phyloP scores from a whole-genome alignment of 2,329 filamentous ascomycete genomes.

The Lasiodiplodia citricola region DNA sequence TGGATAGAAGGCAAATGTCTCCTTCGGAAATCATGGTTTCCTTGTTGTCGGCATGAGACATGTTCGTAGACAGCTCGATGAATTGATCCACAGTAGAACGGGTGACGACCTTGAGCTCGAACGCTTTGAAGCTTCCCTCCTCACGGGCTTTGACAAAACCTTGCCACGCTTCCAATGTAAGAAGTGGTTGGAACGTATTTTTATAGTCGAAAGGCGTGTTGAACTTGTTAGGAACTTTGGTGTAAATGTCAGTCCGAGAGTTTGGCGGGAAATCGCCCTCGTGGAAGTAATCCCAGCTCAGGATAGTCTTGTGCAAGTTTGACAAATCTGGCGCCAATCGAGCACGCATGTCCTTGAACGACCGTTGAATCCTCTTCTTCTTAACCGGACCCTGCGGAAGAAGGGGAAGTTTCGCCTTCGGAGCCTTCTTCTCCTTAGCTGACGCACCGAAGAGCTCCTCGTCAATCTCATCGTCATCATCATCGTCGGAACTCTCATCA shows the following conservation, averaged over 20 bases:
- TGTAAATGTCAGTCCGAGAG: conserved; percentile 71
- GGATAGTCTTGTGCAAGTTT: conserved; percentile 79
- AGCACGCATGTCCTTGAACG: conserved; percentile 91
- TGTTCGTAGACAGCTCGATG: conserved; percentile 84
- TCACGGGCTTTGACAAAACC: conserved; percentile 89
- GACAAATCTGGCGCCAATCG: conserved; percentile 89
- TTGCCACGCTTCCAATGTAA: conserved; percentile 95
- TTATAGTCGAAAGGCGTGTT: conserved; percentile 79
- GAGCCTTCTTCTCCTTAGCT: conserved; percentile 55
- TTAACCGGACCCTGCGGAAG: conserved; percentile 75
- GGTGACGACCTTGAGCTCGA: conserved; percentile 86
- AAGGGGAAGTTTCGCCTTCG: conserved; percentile 49
- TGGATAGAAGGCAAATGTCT: conserved; percentile 87
- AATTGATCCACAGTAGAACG: conserved; percentile 92
- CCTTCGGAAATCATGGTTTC: conserved; percentile 79
- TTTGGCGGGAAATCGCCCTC: conserved; percentile 82
- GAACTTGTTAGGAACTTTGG: conserved; percentile 78
- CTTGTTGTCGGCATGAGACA: conserved; percentile 72
- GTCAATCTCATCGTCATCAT: conserved; percentile 58
- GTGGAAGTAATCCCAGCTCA: conserved; percentile 96
- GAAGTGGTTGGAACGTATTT: conserved; percentile 84
- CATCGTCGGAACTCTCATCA: conserved; percentile 67
- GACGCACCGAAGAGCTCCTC: conserved; percentile 69
- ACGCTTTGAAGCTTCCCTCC: conserved; percentile 78
- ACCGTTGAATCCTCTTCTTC: conserved; percentile 79